Base-by-base conservation (phyloP, 2,329 filamentous ascomycete species). In the Hymenoscyphus fraxineus region DNA sequence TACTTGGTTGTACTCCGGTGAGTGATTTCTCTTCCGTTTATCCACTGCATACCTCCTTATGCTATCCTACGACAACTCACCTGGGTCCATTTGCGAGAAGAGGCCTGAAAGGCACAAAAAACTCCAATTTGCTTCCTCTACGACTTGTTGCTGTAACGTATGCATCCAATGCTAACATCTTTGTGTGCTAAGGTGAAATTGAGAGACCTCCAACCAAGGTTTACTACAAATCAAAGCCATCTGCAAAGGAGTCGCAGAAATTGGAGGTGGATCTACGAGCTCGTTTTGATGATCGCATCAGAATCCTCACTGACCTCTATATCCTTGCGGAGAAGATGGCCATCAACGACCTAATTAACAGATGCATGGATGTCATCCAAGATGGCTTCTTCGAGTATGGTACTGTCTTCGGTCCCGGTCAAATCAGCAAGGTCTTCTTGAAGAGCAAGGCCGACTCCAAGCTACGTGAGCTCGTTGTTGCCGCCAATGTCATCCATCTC, bases 341-440 rank as follows among this genome's bases (percentile, higher is more conserved):
- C 1, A 61, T 68, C 27, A 22, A 63, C 6, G 56, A 62, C 15
- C 38, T 71, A 15, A 63, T 66, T 56, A 70, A 71, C 58, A 64
- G 63, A 7, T 47, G 66, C 3, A 66, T 69, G 16, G 69, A 71
- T 58, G 59, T 58, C 12, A 64, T 71, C 59, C 67, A 70, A 59
- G 66, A 70, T 63, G 66, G 64, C 1, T 68, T 64, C 47, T 63
- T 58, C n/a, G 59, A 66, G 12, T 67, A 63, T 32, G 64, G 65
- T 12, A 66, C 60, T 9, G 63, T 66, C 40, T 67, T 67, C 22
- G 65, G 68, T 10, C 63, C 64, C 6, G 65, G 13, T 44, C 67
- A 7, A 22, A 62, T 19, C 15, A 44, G 2, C 13, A 38, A 39
- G 19, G 6, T 40, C 16, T 62, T 70, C 19, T 66, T 66, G 40